These are phyloP conservation scores for Cryphonectria carpinicola DNA, from an alignment of 2,329 filamentous ascomycete genomes.

Conservation along the genomic window DNA sequence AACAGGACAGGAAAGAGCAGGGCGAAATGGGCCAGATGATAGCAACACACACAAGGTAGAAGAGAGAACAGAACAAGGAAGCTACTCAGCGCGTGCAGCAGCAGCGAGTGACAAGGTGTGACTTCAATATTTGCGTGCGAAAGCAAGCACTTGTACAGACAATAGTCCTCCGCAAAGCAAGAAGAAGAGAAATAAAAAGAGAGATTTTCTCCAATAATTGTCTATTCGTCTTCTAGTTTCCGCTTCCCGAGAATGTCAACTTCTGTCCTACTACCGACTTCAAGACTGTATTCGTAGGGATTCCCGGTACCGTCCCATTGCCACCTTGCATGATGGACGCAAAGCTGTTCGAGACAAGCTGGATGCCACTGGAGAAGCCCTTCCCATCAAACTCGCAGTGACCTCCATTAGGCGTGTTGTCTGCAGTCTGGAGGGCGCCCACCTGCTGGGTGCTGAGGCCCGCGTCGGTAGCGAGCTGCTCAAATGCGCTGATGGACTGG, in stretches of 20 bases:
- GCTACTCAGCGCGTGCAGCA: too few species aligned
- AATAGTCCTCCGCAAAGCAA: too few species aligned
- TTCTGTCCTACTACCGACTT: slow-evolving; percentile 54
- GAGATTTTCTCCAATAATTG: background rate
- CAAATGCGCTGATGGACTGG: slow-evolving; percentile 53
- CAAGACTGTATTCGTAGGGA: slow-evolving; percentile 53
- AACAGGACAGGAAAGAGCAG: too few species aligned
- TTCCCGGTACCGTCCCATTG: slow-evolving; percentile 52
- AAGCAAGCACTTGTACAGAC: too few species aligned
- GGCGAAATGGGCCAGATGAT: too few species aligned
- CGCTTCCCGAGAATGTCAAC: slow-evolving; percentile 40
- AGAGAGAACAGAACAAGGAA: too few species aligned
- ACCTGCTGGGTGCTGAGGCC: slow-evolving; percentile 51
- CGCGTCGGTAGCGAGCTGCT: slow-evolving; percentile 48
- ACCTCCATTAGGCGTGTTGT: slow-evolving; percentile 58
- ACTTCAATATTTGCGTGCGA: too few species aligned
- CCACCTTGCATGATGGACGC: slow-evolving; percentile 57
- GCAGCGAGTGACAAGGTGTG: too few species aligned
- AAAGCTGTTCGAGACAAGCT: slow-evolving; percentile 59
- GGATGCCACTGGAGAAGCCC: slow-evolving; percentile 59
- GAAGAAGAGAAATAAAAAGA: too few species aligned
- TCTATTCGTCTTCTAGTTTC: slow-evolving; percentile 18
- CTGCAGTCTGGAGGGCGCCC: slow-evolving; percentile 58
- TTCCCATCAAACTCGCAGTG: slow-evolving; percentile 62
- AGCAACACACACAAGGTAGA: too few species aligned